phyloP scores from a whole-genome alignment of 352 stramenopile species.

The Blastocystis sp. region DNA sequence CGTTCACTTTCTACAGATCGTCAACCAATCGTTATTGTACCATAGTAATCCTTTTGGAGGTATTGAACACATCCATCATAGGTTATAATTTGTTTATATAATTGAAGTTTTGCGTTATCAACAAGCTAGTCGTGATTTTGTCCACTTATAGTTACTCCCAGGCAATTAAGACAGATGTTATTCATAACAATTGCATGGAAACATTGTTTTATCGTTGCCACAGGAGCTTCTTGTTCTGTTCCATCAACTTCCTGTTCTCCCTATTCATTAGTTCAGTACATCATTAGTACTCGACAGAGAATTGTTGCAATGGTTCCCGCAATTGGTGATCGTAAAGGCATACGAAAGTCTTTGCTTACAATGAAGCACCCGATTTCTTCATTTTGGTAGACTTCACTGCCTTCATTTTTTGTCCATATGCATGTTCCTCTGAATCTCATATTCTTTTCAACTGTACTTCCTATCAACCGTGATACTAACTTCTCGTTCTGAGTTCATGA shows the following conservation, averaged over 20 bases:
- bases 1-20: conserved; percentile 4
- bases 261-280: neutral
- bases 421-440: conserved; percentile 34
- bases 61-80: conserved; percentile 49
- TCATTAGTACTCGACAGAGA: neutral
- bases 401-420: conserved; percentile 51
- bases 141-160: neutral
- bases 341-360: conserved; percentile 1
- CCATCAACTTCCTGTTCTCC: conserved; percentile 38
- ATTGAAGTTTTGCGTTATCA: neutral
- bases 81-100: conserved; percentile 30
- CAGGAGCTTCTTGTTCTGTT: neutral
- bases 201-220: conserved; percentile 1
- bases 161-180: conserved; percentile 47
- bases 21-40: neutral
- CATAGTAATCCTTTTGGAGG: conserved; percentile 36
- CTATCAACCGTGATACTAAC: neutral
- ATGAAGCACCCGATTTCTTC: conserved; percentile 52
- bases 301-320: conserved; percentile 15
- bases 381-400: neutral
- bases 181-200: conserved; percentile 45
- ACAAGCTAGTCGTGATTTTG: neutral
- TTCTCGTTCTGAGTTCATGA: conserved; percentile 29
- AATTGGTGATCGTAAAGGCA: conserved; percentile 24
- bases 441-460: neutral